Evolutionary conservation across 1,284 basidiomycete species (phyloP).

Genomic region (Flammula alnicola): DNA sequence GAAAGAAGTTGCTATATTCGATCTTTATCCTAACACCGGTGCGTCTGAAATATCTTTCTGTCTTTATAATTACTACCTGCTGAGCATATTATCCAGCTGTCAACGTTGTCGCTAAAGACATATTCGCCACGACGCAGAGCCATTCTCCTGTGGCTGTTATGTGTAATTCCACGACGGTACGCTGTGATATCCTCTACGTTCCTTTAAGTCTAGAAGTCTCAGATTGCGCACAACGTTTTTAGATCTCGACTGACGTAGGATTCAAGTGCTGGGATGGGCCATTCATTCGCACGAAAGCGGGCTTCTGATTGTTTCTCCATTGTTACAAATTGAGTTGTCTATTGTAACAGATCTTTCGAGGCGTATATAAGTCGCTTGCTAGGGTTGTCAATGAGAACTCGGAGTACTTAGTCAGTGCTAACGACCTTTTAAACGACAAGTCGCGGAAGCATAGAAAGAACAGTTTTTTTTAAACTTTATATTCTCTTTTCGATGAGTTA

Average conservation of each 20-base stretch:
- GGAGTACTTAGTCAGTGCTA: no score
- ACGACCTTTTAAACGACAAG: no score
- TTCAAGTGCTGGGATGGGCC: slow-evolving; percentile 58
- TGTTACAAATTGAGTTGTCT: no score
- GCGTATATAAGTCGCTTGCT: no score
- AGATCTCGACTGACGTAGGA: slow-evolving; percentile 56
- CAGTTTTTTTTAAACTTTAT: no score
- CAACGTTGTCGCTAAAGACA: slow-evolving; percentile 53
- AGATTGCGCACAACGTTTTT: background rate
- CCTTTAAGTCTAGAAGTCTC: background rate
- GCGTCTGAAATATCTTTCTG: slow-evolving; percentile 9
- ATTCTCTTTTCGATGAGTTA: no score
- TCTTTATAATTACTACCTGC: background rate
- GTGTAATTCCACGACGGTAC: slow-evolving; percentile 57
- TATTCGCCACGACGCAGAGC: slow-evolving; percentile 50
- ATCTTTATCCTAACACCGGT: slow-evolving; percentile 60
- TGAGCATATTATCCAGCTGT: slow-evolving; percentile 34
- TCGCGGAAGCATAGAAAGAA: no score
- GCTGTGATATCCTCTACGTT: slow-evolving; percentile 19
- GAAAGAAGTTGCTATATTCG: slow-evolving; percentile 62
- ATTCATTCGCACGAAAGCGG: slow-evolving; percentile 38
- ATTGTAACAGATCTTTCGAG: no score
- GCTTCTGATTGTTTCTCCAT: slow-evolving; percentile 7
- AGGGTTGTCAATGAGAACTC: no score
- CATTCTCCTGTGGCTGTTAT: slow-evolving; percentile 49